Base-by-base conservation (phyloP, 2,329 filamentous ascomycete species). In the Sporothrix sp. region DNA sequence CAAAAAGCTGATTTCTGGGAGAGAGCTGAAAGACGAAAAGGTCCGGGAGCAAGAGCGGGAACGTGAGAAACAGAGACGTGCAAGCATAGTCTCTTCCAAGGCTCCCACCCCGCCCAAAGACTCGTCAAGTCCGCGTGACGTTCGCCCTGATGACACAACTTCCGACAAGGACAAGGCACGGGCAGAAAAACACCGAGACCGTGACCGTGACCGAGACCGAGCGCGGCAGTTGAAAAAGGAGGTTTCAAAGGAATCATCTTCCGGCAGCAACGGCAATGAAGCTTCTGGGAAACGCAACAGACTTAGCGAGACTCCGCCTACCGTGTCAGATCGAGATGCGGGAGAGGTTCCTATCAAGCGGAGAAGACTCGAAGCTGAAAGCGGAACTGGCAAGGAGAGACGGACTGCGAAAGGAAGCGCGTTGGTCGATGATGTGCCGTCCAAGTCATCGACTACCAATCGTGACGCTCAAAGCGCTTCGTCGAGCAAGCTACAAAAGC, bases 1-100 rank as follows among this genome's bases (percentile, higher is more conserved):
- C 35, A 84, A 82, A 38, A 84, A 82, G 59, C 70, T 84, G 10
- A 71, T 84, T 18, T 83, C 80, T 1, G 80, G 80, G 32, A 75
- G 74, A 47, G 80, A 83, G 51, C 63, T 82, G 35, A 77, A 79
- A 54, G 76, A 75, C 9, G 76, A 80, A 59, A 69, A 56, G 33
- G 56, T 50, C 4, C 51, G 52, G 13, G 52, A 56, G 32, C 48
- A 43, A 33, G 54, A 55, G 27, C 42, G 46, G n/a, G 51, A 53
- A n/a, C 50, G 47, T 1, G 50, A 51, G 49, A 76, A 75, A 61
- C 75, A 80, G 56, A 70, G 78, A 16, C 75, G 79, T 7, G 69
- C 74, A 39, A 82, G 78, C 60, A 66, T 81, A 65, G 72, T 68
- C 0, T 81, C 79, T 2, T 25, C 39, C n/a, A 54, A 36, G 16